These are phyloP conservation scores for Saturnispora sekii DNA, from an alignment of 805 yeast genomes.

Conservation along the genomic window DNA sequence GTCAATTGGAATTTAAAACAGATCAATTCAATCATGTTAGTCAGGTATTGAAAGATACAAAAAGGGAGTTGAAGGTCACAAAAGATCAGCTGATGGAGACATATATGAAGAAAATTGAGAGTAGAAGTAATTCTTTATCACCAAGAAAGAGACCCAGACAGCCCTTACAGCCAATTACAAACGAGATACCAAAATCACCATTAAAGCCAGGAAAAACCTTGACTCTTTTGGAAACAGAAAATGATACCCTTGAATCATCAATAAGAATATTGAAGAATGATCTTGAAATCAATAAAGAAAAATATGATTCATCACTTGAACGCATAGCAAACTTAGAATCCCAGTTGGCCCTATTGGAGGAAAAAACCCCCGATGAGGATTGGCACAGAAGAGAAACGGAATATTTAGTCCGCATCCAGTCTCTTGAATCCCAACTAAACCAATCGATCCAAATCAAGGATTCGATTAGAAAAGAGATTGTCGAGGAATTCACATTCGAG, in stretches of 20 bases:
- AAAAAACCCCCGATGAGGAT: background rate
- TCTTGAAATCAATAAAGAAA: constrained; percentile 10
- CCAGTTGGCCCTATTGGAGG: constrained; percentile 5
- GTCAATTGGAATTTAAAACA: background rate
- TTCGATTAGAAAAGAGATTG: background rate
- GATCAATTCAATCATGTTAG: constrained; percentile 1
- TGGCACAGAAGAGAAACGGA: too few relatives aligned
- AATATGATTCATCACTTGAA: constrained; percentile 17
- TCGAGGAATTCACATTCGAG: background rate
- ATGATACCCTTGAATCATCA: constrained; percentile 19
- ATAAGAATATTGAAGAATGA: constrained; percentile 14
- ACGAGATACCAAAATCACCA: background rate
- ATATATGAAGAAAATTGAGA: background rate
- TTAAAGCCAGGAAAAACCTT: constrained; percentile 9
- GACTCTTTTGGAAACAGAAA: constrained; percentile 18
- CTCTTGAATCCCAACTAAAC: too few relatives aligned
- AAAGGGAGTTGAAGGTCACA: constrained; percentile 7
- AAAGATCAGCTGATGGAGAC: constrained; percentile 4
- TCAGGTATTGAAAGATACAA: constrained; percentile 5
- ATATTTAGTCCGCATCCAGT: too few relatives aligned
- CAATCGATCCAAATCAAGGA: background rate
- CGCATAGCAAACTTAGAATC: constrained; percentile 19
- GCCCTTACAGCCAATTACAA: background rate
- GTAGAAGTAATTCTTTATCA: background rate
- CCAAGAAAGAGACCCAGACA: constrained; percentile 8